phyloP scores from a whole-genome alignment of 2,329 filamentous ascomycete species.

The Penicillium sp. region DNA sequence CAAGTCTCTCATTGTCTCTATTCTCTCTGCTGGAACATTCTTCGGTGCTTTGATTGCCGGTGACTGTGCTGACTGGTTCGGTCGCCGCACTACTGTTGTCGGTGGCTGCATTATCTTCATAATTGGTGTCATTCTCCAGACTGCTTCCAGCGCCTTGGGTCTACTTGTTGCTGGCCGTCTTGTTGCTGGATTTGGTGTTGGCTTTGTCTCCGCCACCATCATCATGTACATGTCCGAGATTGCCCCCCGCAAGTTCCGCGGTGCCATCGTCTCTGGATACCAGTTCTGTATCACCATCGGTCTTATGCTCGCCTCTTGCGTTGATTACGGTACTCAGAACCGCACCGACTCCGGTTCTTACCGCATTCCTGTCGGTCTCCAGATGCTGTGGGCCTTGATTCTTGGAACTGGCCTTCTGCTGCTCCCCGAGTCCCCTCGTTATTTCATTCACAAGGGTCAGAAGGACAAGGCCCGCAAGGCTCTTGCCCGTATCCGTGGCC shows the following conservation, averaged over 20 bases:
- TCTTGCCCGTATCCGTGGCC: constrained; percentile 66
- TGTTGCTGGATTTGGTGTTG: constrained; percentile 70
- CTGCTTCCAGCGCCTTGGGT: constrained; percentile 50
- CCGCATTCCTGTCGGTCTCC: constrained; percentile 74
- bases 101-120: constrained; percentile 67
- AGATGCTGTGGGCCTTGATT: constrained; percentile 75
- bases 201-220: constrained; percentile 73
- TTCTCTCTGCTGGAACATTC: constrained; percentile 73
- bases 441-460: constrained; percentile 72
- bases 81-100: constrained; percentile 61
- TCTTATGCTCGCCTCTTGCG: constrained; percentile 66
- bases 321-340: constrained; percentile 66
- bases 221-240: constrained; percentile 88
- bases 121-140: constrained; percentile 64
- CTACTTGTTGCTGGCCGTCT: constrained; percentile 68
- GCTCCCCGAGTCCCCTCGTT: constrained; percentile 80
- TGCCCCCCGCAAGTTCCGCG: constrained; percentile 65
- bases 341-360: constrained; percentile 61
- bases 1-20: constrained; percentile 65
- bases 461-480: constrained; percentile 59
- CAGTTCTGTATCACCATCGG: constrained; percentile 80
- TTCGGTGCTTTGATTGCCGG: constrained; percentile 72
- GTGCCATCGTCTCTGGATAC: constrained; percentile 74
- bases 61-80: constrained; percentile 69
- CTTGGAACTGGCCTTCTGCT: constrained; percentile 66